Evolutionary conservation across 768 basidiomycete species (phyloP).

Genomic region (Flagelloscypha sp.): DNA sequence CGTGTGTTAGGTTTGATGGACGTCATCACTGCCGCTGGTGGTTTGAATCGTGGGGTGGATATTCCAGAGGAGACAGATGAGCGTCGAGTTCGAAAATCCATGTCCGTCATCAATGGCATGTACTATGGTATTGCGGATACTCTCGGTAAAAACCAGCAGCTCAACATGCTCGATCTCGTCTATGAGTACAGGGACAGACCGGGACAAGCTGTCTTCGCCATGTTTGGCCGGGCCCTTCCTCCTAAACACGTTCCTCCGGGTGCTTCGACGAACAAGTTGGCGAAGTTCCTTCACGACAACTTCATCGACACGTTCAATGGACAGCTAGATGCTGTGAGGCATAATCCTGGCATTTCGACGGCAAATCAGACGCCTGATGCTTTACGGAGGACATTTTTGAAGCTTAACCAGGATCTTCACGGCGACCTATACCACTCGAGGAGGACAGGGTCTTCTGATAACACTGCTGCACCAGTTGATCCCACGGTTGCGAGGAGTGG

Average conservation of each 20-base stretch:
- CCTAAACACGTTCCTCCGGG: conserved; percentile 31
- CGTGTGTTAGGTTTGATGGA: conserved; percentile 95
- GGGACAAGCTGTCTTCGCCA: conserved; percentile 87
- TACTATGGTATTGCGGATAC: conserved; percentile 95
- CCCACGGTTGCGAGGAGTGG: conserved; percentile 56
- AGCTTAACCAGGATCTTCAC: conserved; percentile 75
- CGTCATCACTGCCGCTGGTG: conserved; percentile 70
- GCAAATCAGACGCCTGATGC: too few relatives aligned
- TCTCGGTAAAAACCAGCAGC: conserved; percentile 69
- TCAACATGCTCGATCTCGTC: conserved; percentile 90
- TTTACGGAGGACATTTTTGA: conserved; percentile 79
- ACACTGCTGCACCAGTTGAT: conserved; percentile 45
- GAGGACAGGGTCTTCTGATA: conserved; percentile 71
- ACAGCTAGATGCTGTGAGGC: conserved; percentile 46
- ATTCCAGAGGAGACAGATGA: conserved; percentile 83
- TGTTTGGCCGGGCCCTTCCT: conserved; percentile 78
- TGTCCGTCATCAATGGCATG: conserved; percentile 84
- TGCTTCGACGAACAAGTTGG: conserved; percentile 55
- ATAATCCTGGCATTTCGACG: conserved; percentile 48
- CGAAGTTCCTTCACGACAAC: conserved; percentile 79
- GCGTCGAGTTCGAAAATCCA: conserved; percentile 85
- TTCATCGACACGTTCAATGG: conserved; percentile 56
- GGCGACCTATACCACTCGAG: conserved; percentile 46
- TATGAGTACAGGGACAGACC: conserved; percentile 71
- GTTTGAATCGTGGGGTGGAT: conserved; percentile 38